These are phyloP conservation scores for Vachellia pachyceras DNA, from an alignment of 306 rosid genomes.

Conservation along the genomic window DNA sequence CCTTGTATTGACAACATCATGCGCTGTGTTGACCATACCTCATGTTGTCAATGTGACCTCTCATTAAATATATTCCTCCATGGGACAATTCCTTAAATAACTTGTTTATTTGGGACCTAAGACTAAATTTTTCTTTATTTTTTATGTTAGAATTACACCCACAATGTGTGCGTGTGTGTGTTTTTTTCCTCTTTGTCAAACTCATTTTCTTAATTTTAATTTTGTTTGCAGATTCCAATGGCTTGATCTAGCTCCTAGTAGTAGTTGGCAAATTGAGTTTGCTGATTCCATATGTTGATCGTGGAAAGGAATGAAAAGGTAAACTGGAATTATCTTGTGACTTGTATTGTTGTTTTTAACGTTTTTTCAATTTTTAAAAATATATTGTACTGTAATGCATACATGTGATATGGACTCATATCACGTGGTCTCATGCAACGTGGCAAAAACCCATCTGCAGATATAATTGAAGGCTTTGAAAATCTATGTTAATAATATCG, in stretches of 20 bases:
- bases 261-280: conserved; percentile 6
- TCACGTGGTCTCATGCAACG: conserved; percentile 47
- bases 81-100: too few relatives aligned
- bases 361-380: background rate
- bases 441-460: conserved; percentile 23
- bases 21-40: too few relatives aligned
- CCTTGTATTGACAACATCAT: too few relatives aligned
- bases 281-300: background rate
- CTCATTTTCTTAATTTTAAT: background rate
- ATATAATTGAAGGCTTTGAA: background rate
- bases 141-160: too few relatives aligned
- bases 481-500: background rate
- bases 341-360: background rate
- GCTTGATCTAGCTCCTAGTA: background rate
- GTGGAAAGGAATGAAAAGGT: background rate
- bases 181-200: too few relatives aligned
- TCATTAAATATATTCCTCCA: too few relatives aligned
- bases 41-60: too few relatives aligned
- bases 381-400: background rate
- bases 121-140: too few relatives aligned
- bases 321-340: background rate
- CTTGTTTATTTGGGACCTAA: too few relatives aligned
- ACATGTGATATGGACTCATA: conserved; percentile 36
- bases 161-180: background rate
- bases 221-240: background rate